Evolutionary conservation across 2,329 filamentous ascomycete genomes (phyloP), one percentile per base, ranked within the genome.

Genomic region (Colletotrichum siamense): DNA sequence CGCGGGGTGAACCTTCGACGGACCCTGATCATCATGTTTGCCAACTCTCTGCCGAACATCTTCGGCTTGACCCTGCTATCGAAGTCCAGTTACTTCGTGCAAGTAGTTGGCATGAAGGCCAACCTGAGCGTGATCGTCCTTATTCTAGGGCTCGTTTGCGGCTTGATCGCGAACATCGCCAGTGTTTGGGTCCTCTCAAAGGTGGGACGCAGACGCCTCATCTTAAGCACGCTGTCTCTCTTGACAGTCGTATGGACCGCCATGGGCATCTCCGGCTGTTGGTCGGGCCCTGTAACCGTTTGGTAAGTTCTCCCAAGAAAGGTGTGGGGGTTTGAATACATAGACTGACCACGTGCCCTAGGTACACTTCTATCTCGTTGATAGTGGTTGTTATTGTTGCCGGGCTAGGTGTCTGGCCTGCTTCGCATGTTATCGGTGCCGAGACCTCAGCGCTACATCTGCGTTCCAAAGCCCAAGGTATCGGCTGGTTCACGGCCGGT

Each of bases 201-300:
- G 10, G 79, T 88, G 28, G 87, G 85, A 2, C 83, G 88, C 4
- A 82, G 88, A 18, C 79, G 73, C 6, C 81, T 89, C 8, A 83
- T 84, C n/a, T 28, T 88, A 3, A 63, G 65, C 2, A 86, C 85
- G 1, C 78, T 89, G 6, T 68, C 71, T 0, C 74, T 83, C 9
- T 78, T 84, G 2, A 79, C 82, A 0, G 61, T 85, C 2, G 76
- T 89, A 1, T 90, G 88, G 87, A 78, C 84, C 8, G 82, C 81
- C 1, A 87, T 89, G 81, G 88, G 88, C 2, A 84, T 90, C n/a
- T 84, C 86, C 0, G 88, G 88, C 4, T 87, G 84, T 77, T 88
- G 85, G 77, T 75, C 83, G 1, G 83, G 85, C 13, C 81, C 77
- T 5, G 81, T 83, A 18, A 83, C 85, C 6, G 80, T 84, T 12